Base-by-base conservation (phyloP, 2,329 filamentous ascomycete genomes). In the Talaromyces marneffei region DNA sequence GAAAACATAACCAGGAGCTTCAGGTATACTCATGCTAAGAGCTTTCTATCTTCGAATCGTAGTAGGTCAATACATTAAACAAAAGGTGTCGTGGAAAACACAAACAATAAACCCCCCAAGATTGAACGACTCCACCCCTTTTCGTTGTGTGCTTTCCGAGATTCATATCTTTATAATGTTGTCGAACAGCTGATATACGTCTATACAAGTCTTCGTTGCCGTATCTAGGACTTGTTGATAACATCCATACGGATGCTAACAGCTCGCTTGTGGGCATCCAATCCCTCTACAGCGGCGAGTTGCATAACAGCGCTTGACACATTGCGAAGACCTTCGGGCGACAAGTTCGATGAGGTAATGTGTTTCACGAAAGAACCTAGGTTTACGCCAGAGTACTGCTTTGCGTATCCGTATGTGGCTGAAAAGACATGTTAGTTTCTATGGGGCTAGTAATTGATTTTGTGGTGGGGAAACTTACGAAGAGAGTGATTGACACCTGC, bases 361-460 rank as follows among this genome's bases (percentile, higher is more conserved):
- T 97, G 92, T 80, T 99, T 99, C 74, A 96, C 85, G 78, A 97
- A 99, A 2, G 93, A 97, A 33, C 86, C 91, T 5, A 99, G 84
- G 75, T 96, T 99, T 71, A 99, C 94, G 57, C 94, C 94, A 5
- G 92, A 97, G 80, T 99, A 99, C 76, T 99, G 94, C 79, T 96
- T 96, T 54, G 94, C 94, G 71, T 96, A 99, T 42, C 94, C 94
- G 72, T 97, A 99, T 0, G 94, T 99, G 57, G 94, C 92, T 96
- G 58, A 60, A 42, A 20, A 48, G 52, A 65, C 42, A 62, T 61
- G 61, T 72, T 71, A 72, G 70, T 55, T 44, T 61, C 6, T 5
- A 16, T 16, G 14, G 9, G 5, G 4, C 12, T n/a, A 46, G 2
- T n/a, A 14, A 6, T 2, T 10, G 4, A 48, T 4, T 14, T 5